Percentiles rank a stretch among this genome's conserved stretches.
Evolutionary conservation across 345 rosid genomes (phyloP).

Genomic region (Carallia brachiata): DNA sequence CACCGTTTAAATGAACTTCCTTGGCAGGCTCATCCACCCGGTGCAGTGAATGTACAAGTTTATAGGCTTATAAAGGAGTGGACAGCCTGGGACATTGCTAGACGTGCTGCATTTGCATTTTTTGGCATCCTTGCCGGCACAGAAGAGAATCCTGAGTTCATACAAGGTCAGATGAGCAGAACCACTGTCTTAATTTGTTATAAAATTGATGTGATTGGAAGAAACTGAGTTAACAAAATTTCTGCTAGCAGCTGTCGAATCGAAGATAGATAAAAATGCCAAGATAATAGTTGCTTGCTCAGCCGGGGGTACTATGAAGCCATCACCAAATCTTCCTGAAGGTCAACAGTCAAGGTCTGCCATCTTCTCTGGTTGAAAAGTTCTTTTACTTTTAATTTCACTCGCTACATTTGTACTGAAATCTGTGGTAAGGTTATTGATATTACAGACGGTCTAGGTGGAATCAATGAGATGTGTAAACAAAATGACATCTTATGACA

Average conservation of each 20-base stretch:
- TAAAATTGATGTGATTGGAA: background rate
- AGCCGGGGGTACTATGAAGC: slow-evolving; percentile 84
- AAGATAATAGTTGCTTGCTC: slow-evolving; percentile 97
- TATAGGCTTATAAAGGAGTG: slow-evolving; percentile 94
- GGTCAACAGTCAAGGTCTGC: slow-evolving; percentile 88
- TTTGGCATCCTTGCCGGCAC: slow-evolving; percentile 97
- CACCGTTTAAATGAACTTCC: background rate
- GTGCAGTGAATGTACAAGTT: slow-evolving; percentile 87
- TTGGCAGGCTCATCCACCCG: slow-evolving; percentile 74
- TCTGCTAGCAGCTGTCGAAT: slow-evolving; percentile 60
- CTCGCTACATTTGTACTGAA: too few species aligned
- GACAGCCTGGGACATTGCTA: slow-evolving; percentile 99
- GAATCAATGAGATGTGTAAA: too few species aligned
- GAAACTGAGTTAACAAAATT: background rate
- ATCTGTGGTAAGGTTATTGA: too few species aligned
- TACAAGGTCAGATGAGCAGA: slow-evolving; percentile 45
- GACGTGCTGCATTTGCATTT: slow-evolving; percentile 95
- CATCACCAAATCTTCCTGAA: slow-evolving; percentile 85
- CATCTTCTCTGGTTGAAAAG: background rate
- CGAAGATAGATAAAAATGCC: slow-evolving; percentile 67
- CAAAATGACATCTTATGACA: too few species aligned
- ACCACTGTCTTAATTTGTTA: slow-evolving; percentile 9
- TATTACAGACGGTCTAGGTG: too few species aligned
- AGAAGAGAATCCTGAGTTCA: slow-evolving; percentile 91
- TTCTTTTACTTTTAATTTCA: background rate